Base-by-base conservation (phyloP, 768 basidiomycete genomes). In the Russula sp. region DNA sequence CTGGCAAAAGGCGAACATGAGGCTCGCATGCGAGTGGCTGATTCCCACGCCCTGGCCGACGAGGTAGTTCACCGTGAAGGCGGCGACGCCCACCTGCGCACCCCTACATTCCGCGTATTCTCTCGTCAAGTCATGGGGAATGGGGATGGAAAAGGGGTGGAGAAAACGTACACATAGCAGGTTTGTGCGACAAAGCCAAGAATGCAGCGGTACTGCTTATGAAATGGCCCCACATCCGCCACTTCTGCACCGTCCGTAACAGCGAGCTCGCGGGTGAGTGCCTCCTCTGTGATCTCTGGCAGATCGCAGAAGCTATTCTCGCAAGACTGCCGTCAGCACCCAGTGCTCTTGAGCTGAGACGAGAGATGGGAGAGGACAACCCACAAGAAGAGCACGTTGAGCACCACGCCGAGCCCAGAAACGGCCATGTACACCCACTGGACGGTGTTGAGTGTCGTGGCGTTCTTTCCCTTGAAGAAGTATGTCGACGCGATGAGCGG, bases 151-250 rank as follows among this genome's bases (percentile, higher is more conserved):
- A 10, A 40, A 47, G 37, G 7, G 10, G 51, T 16, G 42, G 55
- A 47, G 45, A 20, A 42, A 53, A 74, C 83, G 57, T 73, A 86
- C 80, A 82, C 78, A 68, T 86, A 87, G 51, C 79, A 75, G 49
- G 84, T 89, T 71, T 90, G 89, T n/a, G 86, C 86, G 58, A 88
- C 79, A 68, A 82, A 87, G 32, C 88, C 88, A 70, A 88, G 84
- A 54, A 89, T 76, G 63, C 86, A 86, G 60, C 82, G 80, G 68
- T 82, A 84, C 67, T 90, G 88, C 72, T 80, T 85, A 76, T 79
- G 80, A 74, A 91, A 88, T 3, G 88, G 75, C 59, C 82, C 80
- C 20, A 75, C 72, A 44, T 79, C 77, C 6, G 71, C 51, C 13
- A 52, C 62, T 14, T 10, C 71, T 27, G 74, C 73, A 13, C 77